Evolutionary conservation across 805 yeast species (phyloP), one percentile per base, ranked within the genome.

Genomic region (Wickerhamomyces pijperi): DNA sequence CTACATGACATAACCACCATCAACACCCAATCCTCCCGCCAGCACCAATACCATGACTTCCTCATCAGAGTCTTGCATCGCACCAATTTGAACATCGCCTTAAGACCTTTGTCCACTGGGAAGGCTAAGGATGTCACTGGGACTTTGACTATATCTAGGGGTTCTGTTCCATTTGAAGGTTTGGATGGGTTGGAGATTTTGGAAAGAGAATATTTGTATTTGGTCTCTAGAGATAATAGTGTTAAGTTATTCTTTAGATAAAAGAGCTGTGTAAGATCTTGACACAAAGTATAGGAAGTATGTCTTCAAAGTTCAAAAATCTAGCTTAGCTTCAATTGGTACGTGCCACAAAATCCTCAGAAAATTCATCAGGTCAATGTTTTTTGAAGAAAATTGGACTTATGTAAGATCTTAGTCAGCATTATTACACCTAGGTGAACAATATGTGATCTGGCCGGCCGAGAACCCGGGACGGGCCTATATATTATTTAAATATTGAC

Each of bases 91-190:
- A 64, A 75, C 32, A 46, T 85, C n/a, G 64, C 69, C 17, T 52
- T 85, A 28, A 70, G 73, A 48, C 87, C 94, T 1, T 60, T 86
- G 42, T 65, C 72, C 3, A 84, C 95, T 0, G 95, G 95, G 0
- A 67, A 85, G 48, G 94, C 95, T 0, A 74, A 72, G 35, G 95
- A 86, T 53, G 72, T 83, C 3, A 80, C 94, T 0, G 95, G 95
- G 2, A 66, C 78, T 4, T 52, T 86, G 32, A 64, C 72, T 0
- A 66, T 86, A 0, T 58, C 78, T 0, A 62, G 60, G 37, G 95
- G 95, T 0, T 36, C 47, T 4, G 25, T 46, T 16, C 56, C 54
- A 11, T 46, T 25, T 36, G 45, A 36, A 0, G 28, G 42, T 0
- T 34, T 51, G 0, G 44, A 37, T 0, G 25, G 42, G 0, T 34